These are phyloP conservation scores for Chrysanthemum lavandulifolium DNA, from an alignment of 129 eudicot species.

Conservation along the genomic window DNA sequence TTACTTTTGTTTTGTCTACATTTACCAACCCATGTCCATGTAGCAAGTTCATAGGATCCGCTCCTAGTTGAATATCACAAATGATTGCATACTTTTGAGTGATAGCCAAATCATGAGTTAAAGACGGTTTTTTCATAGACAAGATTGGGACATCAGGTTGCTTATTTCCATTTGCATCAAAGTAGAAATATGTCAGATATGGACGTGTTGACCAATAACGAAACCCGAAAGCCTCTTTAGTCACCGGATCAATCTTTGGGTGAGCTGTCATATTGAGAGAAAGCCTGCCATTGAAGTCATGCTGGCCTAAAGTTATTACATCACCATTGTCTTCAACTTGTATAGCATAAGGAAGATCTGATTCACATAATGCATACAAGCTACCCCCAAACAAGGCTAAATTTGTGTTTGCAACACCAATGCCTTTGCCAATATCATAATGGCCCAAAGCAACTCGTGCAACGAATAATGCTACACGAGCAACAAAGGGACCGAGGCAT, in stretches of 20 bases:
- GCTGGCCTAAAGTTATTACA: slow-evolving; percentile 9
- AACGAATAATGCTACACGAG: background rate
- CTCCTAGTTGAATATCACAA: slow-evolving; percentile 28
- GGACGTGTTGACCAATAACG: slow-evolving; percentile 7
- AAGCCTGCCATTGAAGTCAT: slow-evolving; percentile 12
- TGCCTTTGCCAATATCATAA: background rate
- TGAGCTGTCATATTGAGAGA: slow-evolving; percentile 12
- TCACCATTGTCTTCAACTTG: slow-evolving; percentile 15
- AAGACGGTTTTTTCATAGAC: slow-evolving; percentile 26
- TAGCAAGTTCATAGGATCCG: slow-evolving; percentile 25
- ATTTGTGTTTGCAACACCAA: slow-evolving; percentile 21
- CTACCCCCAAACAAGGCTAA: background rate
- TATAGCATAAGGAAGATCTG: slow-evolving; percentile 19
- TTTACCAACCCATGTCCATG: slow-evolving; percentile 18
- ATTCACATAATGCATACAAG: background rate
- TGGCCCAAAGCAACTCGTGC: background rate
- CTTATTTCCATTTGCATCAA: slow-evolving; percentile 17
- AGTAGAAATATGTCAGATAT: slow-evolving; percentile 10
- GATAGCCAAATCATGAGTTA: slow-evolving; percentile 37
- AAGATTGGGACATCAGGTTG: slow-evolving; percentile 23
- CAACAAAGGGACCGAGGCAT: background rate
- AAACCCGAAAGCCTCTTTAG: slow-evolving; percentile 11
- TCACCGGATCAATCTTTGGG: slow-evolving; percentile 14
- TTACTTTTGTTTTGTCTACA: slow-evolving; percentile 16
- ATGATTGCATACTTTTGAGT: slow-evolving; percentile 29